Evolutionary conservation across 805 yeast species (phyloP), one percentile per base, ranked within the genome.

Genomic region (Metschnikowia dekortorum): DNA sequence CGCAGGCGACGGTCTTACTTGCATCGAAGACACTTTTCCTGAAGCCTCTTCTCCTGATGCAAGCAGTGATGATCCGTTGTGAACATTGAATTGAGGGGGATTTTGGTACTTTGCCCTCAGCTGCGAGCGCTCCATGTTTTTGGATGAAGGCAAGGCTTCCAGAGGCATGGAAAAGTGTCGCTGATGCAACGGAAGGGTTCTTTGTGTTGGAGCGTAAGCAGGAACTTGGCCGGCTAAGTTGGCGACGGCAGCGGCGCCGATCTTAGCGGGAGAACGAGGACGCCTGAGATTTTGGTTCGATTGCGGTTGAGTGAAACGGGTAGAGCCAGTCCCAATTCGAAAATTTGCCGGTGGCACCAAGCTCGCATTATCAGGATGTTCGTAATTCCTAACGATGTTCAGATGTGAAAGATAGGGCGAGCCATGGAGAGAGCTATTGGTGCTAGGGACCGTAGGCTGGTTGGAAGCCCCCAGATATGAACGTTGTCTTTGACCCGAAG

Each of bases 181-280:
- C 55, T 70, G 77, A 53, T 73, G 78, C 41, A 48, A 42, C 4
- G 61, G 60, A 8, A 58, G 46, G 7, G 61, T 58, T 29, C 59
- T 47, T 47, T 54, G 37, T 50, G 60, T 28, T 51, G 61, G 56
- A 33, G 66, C 59, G 56, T 67, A 67, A 1, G 63, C 76, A 0
- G 71, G 64, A 9, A 68, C 59, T 11, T 76, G 77, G 14, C 66
- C 62, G 6, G 73, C 65, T 37, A 71, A 54, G 55, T 62, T 67
- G 18, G 88, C 85, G 1, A 85, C 87, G 1, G 89, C 89, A 22
- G 76, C 79, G 1, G 89, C 89, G 0, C 91, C 91, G 9, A 84
- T 75, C 57, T 81, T 82, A 1, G 89, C 86, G 0, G 90, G 90
- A 1, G 88, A 82, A 31, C 76, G 64, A 14, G 84, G 80, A 53